A percentile compares a stretch with the other conserved stretches of the same genome.
These are phyloP conservation scores for Ascosphaera pollenicola DNA, from an alignment of 2,329 filamentous ascomycete species.

Conservation along the genomic window DNA sequence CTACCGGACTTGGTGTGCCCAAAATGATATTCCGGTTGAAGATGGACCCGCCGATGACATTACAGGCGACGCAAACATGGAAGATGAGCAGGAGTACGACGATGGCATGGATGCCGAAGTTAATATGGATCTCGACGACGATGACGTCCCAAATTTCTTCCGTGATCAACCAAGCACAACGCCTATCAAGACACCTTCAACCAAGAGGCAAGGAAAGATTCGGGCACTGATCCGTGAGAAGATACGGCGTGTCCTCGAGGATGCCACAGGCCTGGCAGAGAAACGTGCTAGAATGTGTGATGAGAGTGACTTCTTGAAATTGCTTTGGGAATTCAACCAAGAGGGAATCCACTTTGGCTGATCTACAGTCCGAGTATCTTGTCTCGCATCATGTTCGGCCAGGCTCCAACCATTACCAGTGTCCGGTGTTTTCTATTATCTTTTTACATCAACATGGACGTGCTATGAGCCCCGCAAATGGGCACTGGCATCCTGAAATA, in stretches of 20 bases:
- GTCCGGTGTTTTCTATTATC: neutral
- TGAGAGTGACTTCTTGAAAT: slow-evolving; percentile 71
- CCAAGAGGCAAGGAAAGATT: slow-evolving; percentile 58
- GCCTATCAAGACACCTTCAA: slow-evolving; percentile 29
- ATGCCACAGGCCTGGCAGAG: slow-evolving; percentile 57
- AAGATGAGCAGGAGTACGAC: slow-evolving; percentile 13
- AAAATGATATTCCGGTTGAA: slow-evolving; percentile 60
- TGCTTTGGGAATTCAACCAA: slow-evolving; percentile 68
- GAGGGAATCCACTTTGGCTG: slow-evolving; percentile 82
- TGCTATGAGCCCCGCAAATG: slow-evolving; percentile 36
- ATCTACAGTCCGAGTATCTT: slow-evolving; percentile 6
- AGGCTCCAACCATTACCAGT: neutral
- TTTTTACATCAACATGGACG: slow-evolving; percentile 1
- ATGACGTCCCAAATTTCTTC: slow-evolving; percentile 64
- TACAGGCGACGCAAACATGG: slow-evolving; percentile 16
- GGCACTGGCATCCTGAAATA: slow-evolving; percentile 85
- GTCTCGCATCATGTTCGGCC: neutral
- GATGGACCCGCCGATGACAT: slow-evolving; percentile 29
- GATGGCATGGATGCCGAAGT: slow-evolving; percentile 27
- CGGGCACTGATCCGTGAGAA: slow-evolving; percentile 68
- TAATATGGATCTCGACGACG: slow-evolving; percentile 27
- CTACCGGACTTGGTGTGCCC: slow-evolving; percentile 74
- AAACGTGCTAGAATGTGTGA: slow-evolving; percentile 71
- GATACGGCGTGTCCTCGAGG: slow-evolving; percentile 63
- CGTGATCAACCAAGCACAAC: slow-evolving; percentile 32